Base-by-base conservation (phyloP, 1,284 basidiomycete species). In the Testicularia cyperi region DNA sequence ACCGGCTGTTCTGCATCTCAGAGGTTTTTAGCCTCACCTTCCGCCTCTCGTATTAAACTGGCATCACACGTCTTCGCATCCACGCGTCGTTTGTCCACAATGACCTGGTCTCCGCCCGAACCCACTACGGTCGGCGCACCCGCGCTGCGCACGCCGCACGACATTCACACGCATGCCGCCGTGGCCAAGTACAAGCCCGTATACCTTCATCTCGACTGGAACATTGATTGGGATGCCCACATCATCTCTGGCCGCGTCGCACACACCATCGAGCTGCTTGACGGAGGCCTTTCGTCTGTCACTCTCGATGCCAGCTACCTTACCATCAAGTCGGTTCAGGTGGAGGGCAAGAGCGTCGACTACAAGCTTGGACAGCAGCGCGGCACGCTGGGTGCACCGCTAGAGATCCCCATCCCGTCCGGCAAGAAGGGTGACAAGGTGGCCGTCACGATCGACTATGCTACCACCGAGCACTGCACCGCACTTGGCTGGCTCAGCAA, bases 401-500 rank as follows among this genome's bases (percentile, higher is more conserved):
- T 81, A 28, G 49, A 46, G 18, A 68, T 80, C 38, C 64, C 70
- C 23, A 68, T 81, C n/a, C 67, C 74, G 19, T 48, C 69, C 22
- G 34, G 60, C 33, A 49, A 53, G 8, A 52, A 65, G 43, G 71
- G 67, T 24, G 63, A 66, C 44, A 56, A 45, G 29, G 25, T 70
- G 9, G 44, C 52, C 16, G 42, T 76, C 26, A 44, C 53, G 21
- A 70, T 76, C 44, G 38, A 58, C 15, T 76, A 76, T 41, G 81
- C 82, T 26, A 94, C 92, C 1, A 89, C 88, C 5, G 80, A 83
- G 46, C 80, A 85, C 23, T 87, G 86, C 75, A 88, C 85, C 10
- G 90, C 92, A 1, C 80, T 98, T n/a, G 92, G 94, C 52, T 98
- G 92, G 91, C 82, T 97, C 23, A 84, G 84, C 26, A 88, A 90